Evolutionary conservation across 768 basidiomycete genomes (phyloP).

Genomic region (Cyclocybe cylindracea): DNA sequence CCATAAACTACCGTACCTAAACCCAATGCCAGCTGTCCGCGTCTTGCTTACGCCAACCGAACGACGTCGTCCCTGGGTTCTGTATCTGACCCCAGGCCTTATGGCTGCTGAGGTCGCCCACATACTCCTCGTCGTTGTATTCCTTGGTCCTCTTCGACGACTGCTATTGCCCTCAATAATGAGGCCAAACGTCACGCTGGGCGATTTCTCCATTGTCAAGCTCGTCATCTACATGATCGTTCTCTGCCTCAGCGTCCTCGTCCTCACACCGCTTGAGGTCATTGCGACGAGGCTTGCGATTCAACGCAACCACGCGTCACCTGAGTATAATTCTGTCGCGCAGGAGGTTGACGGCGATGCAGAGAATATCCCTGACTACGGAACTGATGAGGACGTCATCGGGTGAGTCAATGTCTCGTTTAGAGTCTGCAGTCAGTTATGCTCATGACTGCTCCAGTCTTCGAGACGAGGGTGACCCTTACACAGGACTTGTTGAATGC

Average conservation of each 20-base stretch:
- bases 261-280: slow-evolving; percentile 80
- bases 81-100: slow-evolving; percentile 78
- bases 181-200: slow-evolving; percentile 28
- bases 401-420: slow-evolving; percentile 48
- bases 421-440: not conserved
- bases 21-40: slow-evolving; percentile 58
- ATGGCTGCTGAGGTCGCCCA: slow-evolving; percentile 59
- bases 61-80: slow-evolving; percentile 72
- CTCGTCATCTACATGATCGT: slow-evolving; percentile 58
- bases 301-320: slow-evolving; percentile 79
- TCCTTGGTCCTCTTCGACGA: slow-evolving; percentile 47
- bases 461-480: slow-evolving; percentile 79
- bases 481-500: slow-evolving; percentile 73
- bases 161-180: slow-evolving; percentile 43
- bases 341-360: slow-evolving; percentile 73
- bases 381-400: slow-evolving; percentile 80
- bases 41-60: slow-evolving; percentile 82
- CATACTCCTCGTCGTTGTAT: slow-evolving; percentile 45
- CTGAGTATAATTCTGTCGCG: slow-evolving; percentile 72
- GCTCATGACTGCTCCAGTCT: slow-evolving; percentile 42
- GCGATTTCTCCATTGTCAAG: slow-evolving; percentile 50
- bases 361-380: slow-evolving; percentile 63
- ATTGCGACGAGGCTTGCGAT: slow-evolving; percentile 78
- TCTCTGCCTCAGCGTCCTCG: slow-evolving; percentile 51
- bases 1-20: slow-evolving; percentile 68